Conservation (phyloP, 495 filamentous ascomycete genomes). For the Acidomyces sp. region DNA sequence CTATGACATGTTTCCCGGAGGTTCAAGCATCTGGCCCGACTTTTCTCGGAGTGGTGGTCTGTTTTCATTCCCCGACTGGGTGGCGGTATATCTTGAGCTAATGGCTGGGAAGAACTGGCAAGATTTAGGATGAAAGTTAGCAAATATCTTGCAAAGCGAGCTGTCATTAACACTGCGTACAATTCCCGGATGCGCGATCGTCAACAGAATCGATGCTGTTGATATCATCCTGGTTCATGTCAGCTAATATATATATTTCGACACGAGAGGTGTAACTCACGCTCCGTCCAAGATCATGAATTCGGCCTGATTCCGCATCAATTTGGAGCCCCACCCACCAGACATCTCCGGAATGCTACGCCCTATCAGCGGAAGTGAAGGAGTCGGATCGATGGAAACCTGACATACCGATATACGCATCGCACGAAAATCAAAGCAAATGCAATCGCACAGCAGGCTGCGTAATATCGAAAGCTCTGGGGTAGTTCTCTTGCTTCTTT, state of each 20-base stretch:
- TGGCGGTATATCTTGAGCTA: conserved; percentile 4
- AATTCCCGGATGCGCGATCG: conserved; percentile 14
- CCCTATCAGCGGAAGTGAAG: background rate
- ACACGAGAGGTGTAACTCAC: conserved; percentile 1
- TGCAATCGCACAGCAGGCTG: conserved; percentile 8
- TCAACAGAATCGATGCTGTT: conserved; percentile 11
- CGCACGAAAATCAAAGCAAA: conserved; percentile 18
- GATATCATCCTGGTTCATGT: conserved; percentile 15
- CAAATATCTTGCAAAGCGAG: no score
- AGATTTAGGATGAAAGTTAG: no score
- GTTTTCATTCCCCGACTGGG: no score
- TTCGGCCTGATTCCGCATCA: conserved; percentile 12
- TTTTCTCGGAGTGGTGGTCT: no score
- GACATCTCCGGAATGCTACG: conserved; percentile 16
- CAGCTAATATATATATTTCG: conserved; percentile 1
- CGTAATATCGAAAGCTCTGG: conserved; percentile 9
- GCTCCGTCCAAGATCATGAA: conserved; percentile 16
- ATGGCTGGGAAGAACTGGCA: conserved; percentile 14
- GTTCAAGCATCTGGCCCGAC: no score
- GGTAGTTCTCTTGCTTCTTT: conserved; percentile 4
- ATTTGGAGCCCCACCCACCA: conserved; percentile 13
- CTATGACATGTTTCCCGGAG: no score
- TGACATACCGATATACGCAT: conserved; percentile 17
- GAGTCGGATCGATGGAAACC: background rate
- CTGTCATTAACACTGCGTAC: no score